Base-by-base conservation (phyloP, 1,284 basidiomycete genomes). In the Ganoderma leucocontextum region DNA sequence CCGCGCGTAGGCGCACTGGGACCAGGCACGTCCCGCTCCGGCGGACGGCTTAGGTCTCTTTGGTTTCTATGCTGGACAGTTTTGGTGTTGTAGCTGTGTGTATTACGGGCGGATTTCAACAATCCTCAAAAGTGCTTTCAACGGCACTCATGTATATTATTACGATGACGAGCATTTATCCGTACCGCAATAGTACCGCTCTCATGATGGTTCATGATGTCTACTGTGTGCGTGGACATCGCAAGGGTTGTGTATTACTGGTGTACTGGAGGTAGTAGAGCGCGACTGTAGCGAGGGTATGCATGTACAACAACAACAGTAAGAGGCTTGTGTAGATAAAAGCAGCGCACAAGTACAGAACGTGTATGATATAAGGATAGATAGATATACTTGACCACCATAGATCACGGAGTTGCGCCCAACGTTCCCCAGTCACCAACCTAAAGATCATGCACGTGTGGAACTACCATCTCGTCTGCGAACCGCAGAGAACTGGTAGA, bases 401-500 rank as follows among this genome's bases (percentile, higher is more conserved):
- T 53, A 35, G 55, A 36, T n/a, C 36, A 38, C 47, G 12, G 25
- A 52, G 47, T 52, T 52, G 47, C 8, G 17, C 13, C 38, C 19
- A 33, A 29, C 5, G 13, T 6, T 8, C 8, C 47, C n/a, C n/a
- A 10, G 33, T 29, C 29, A 60, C 36, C 6, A 13, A 7, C 42
- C 15, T 61, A 60, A 7, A 73, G 58, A 29, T 65, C 70, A 19
- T 75, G 71, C 13, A 71, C 73, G 8, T 73, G 69, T 15, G 80
- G 80, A 4, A 81, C 78, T 7, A 76, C 71, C 76, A 82, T 80
- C 71, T 80, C 76, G 69, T 82, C 81, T 65, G 74, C 77, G 29
- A 79, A 68, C 1, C 47, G 47, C 38, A 70, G 38, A 29, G 69
- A 69, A 53, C 58, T 36, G 12, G 22, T 42, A 6, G 68, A 67